Evolutionary conservation across 208 protist genomes (phyloP).

Genomic region (Crithidia brevicula): DNA sequence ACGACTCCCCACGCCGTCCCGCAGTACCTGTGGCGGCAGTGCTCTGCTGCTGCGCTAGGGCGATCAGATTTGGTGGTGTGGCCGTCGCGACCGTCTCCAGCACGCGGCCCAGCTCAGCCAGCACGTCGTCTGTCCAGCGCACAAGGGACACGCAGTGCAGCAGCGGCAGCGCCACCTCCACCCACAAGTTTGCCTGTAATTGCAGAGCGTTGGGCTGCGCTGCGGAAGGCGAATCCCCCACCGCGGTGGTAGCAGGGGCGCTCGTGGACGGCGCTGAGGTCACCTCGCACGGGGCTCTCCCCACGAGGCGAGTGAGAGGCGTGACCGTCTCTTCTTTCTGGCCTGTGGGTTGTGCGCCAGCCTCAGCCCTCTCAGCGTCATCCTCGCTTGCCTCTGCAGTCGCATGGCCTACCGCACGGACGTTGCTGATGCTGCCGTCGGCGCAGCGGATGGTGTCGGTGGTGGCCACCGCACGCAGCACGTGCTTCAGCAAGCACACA

Average conservation of each 20-base stretch:
- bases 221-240: not conserved
- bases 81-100: constrained; percentile 22
- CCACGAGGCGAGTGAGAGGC: too few species aligned
- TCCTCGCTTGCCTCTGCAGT: not conserved
- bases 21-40: not conserved
- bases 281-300: too few species aligned
- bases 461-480: constrained; percentile 22
- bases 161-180: constrained; percentile 36
- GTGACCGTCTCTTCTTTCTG: too few species aligned
- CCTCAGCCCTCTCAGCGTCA: not conserved
- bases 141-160: constrained; percentile 46
- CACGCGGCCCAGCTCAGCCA: constrained; percentile 31
- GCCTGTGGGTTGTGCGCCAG: too few species aligned
- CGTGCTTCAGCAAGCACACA: constrained; percentile 32
- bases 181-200: constrained; percentile 21
- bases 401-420: too few species aligned
- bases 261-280: too few species aligned
- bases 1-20: not conserved
- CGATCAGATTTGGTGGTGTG: constrained; percentile 18
- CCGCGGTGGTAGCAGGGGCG: too few species aligned
- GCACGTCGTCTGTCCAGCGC: constrained; percentile 34
- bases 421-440: not conserved
- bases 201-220: not conserved
- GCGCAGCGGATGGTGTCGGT: constrained; percentile 25
- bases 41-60: constrained; percentile 19